Evolutionary conservation across 495 filamentous ascomycete genomes (phyloP), one percentile per base, ranked within the genome.

Genomic region (Neurospora sp.): DNA sequence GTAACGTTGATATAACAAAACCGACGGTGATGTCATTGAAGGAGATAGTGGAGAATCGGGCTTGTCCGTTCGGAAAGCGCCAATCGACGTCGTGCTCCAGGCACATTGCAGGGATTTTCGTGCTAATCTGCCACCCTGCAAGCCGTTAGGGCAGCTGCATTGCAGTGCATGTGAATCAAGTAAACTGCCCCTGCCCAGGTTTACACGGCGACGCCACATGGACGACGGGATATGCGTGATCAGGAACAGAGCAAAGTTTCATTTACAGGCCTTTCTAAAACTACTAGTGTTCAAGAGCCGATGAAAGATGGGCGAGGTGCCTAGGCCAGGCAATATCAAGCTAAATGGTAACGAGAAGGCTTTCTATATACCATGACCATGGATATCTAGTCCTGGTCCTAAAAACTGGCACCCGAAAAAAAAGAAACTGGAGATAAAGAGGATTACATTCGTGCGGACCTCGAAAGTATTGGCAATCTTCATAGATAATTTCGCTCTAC

Each of bases 11-110:
- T 16, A 16, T 16, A 3, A 3, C 22, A 31, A 61, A 12, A 35
- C 3, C 12, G 3, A 3, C 37, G 69, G 72, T 75, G 74, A 75
- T 75, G 74, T 75, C 72, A 75, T 74, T 73, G 68, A 41, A 22
- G 14, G 65, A 14, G 10, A 27, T 18, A n/a, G 39, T 27, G 18
- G 69, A 41, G 72, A 41, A 41, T 65, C 35, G 31, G 27, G 53
- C 5, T 10, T 61, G 16, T 61, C 22, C 22, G 48, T 59, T 59
- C 48, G 27, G 22, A 37, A 65, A 7, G 53, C 27, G 53, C 53
- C 27, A 65, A 65, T 65, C 20, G 45, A 45, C 8, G 42, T 45
- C 18, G 7, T 45, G 42, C 18, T 45, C 48, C 27, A 65, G 48
- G 53, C 53, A 65, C 22, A 31, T 65, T 65, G 31, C 27, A 35